Evolutionary conservation across 495 filamentous ascomycete species (phyloP), one percentile per base, ranked within the genome.

Genomic region (Aspergillus ostianus): DNA sequence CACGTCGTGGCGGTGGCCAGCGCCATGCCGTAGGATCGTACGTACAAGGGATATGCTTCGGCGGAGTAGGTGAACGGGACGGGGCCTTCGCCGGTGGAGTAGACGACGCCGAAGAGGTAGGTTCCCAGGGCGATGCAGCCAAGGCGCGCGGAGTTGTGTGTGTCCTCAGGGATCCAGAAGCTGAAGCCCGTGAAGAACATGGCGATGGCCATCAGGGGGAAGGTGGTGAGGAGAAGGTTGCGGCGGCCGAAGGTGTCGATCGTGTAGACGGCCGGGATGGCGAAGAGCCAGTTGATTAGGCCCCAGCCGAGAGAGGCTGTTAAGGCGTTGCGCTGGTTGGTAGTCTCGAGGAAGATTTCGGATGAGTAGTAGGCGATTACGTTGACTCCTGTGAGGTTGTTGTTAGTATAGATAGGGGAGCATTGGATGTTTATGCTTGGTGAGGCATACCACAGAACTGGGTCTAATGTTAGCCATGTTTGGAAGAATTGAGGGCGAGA

Each of bases 1-100:
- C 79, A 81, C 0, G 70, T 73, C 13, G 77, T 84, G 7, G 74
- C 78, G 6, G 78, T 83, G 17, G 78, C 80, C 74, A 82, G 85
- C 0, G 82, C 79, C 88, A 90, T 91, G 10, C 87, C 88, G 29
- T 89, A 75, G 60, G 90, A 86, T 49, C 83, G 83, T 50, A 87
- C 84, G 27, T 85, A 74, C 41, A 84, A 58, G 2, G 82, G 83
- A 65, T 85, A 86, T 10, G 80, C 77, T 57, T 87, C 84, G 5
- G 85, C 82, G 5, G 79, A 82, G 64, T 87, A 87, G 0, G 78
- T 75, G 58, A 83, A 84, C 7, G 84, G 80, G 1, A 86, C 80
- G 0, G 82, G 82, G 2, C 84, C 84, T 64, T 79, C 74, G 3
- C 85, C 85, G 2, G 81, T 81, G 0, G 76, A 80, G 65, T 87